Base-by-base conservation (phyloP, 2,329 filamentous ascomycete species). In the Microsporum canis region DNA sequence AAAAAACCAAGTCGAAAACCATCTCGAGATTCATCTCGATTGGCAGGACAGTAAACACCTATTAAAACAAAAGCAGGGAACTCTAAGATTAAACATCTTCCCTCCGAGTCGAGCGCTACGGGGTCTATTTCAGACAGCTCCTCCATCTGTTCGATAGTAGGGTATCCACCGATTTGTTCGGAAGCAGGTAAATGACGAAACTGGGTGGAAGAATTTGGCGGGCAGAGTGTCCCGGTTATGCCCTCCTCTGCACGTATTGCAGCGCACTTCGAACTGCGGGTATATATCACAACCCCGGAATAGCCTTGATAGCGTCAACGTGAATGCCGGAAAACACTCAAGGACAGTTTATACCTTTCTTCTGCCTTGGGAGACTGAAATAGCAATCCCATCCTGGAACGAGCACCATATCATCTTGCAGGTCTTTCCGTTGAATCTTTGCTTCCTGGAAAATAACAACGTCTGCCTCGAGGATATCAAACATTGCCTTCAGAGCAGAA, bases 381-480 rank as follows among this genome's bases (percentile, higher is more conserved):
- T 87, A 96, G 65, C 91, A 91, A 71, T 99, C 94, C 92, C 92
- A 99, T 10, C 94, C 94, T 0, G 89, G 85, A 0, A 97, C 85
- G 38, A 97, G 78, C 7, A 97, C 91, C 90, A 97, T 97, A 68
- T 97, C 94, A 79, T 97, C 94, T 45, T 80, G 82, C 1, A 99
- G 78, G 67, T 96, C 91, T 71, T 96, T 96, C 61, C 88, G 83
- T 71, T 97, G 94, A 45, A 97, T 96, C 76, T 97, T 99, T 49
- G 90, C 86, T 75, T 97, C 94, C 73, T 99, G 94, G 79, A 97
- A 91, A 62, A 96, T 82, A 17, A 97, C 85, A 65, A 99, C 94
- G 72, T 99, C 94, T 59, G 91, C 86, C 71, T 94, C 88, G 5
- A 99, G 82, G 49, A 88, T 88, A 66, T 96, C 89, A 75, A 99